Conservation (phyloP, 2,329 filamentous ascomycete species). For the Penicillium sp. region DNA sequence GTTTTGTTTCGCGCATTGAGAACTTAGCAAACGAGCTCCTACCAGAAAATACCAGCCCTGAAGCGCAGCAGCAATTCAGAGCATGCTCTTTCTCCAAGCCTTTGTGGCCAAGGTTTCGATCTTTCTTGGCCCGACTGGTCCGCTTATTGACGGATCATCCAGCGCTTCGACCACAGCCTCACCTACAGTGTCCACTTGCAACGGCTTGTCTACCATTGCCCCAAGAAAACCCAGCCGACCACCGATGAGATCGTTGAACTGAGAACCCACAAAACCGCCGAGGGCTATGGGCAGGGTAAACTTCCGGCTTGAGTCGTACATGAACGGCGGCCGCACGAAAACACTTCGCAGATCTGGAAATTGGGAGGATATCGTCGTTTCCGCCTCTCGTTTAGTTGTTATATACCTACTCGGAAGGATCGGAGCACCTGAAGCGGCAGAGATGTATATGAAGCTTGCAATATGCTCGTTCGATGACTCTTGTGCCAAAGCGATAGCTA, state of each 20-base stretch:
- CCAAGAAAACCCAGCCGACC: constrained; percentile 81
- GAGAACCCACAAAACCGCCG: constrained; percentile 72
- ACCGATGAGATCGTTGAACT: constrained; percentile 78
- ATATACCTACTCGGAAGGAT: constrained; percentile 86
- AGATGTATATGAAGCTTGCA: constrained; percentile 81
- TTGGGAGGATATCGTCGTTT: constrained; percentile 71
- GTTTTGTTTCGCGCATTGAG: neutral
- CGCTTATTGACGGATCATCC: constrained; percentile 71
- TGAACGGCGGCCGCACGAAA: constrained; percentile 83
- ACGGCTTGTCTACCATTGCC: constrained; percentile 79
- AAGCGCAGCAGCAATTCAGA: constrained; percentile 55
- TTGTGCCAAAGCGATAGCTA: constrained; percentile 79
- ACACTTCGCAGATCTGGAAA: constrained; percentile 78
- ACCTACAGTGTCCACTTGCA: constrained; percentile 85
- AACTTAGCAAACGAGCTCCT: neutral
- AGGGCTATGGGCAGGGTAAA: constrained; percentile 86
- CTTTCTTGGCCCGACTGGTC: constrained; percentile 75
- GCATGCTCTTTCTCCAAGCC: constrained; percentile 89
- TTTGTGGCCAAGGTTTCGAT: constrained; percentile 82
- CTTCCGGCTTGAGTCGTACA: constrained; percentile 83
- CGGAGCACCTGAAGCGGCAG: constrained; percentile 83
- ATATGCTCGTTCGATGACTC: constrained; percentile 71
- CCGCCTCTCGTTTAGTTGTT: constrained; percentile 87
- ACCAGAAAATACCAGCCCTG: neutral
- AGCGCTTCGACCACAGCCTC: constrained; percentile 90